Conservation (phyloP, 345 rosid genomes). For the Turritis glabra region DNA sequence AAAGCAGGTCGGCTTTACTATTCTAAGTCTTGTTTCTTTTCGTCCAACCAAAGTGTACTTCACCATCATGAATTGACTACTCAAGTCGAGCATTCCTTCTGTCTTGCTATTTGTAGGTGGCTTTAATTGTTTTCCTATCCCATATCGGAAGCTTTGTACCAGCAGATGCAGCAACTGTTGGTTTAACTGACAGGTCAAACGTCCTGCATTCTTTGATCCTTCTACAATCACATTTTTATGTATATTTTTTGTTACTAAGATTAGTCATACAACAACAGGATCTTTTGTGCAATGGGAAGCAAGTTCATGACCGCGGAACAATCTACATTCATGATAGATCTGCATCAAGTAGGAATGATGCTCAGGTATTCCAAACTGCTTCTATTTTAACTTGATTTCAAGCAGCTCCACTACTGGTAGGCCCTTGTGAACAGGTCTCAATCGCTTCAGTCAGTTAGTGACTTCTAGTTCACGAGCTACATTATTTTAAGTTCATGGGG, state of each 20-base stretch:
- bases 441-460: slow-evolving; percentile 3
- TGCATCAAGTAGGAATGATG: slow-evolving; percentile 98
- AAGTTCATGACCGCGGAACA: slow-evolving; percentile 89
- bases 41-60: neutral
- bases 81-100: slow-evolving; percentile 4
- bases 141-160: slow-evolving; percentile 99
- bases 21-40: slow-evolving; percentile 9
- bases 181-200: slow-evolving; percentile 87
- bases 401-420: slow-evolving; percentile 4
- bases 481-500: slow-evolving; percentile 16
- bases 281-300: slow-evolving; percentile 95
- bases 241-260: slow-evolving; percentile 23
- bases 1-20: slow-evolving; percentile 66
- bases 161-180: slow-evolving; percentile 91
- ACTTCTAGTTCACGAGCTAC: slow-evolving; percentile 4
- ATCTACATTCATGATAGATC: slow-evolving; percentile 96
- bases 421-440: neutral
- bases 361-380: slow-evolving; percentile 56
- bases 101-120: slow-evolving; percentile 60
- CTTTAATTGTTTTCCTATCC: slow-evolving; percentile 89
- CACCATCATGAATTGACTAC: neutral
- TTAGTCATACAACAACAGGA: slow-evolving; percentile 52
- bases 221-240: slow-evolving; percentile 8
- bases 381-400: neutral
- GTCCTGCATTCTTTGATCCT: slow-evolving; percentile 22